Evolutionary conservation across 805 yeast species (phyloP), one percentile per base, ranked within the genome.

Genomic region (Starmerella sirachaensis): DNA sequence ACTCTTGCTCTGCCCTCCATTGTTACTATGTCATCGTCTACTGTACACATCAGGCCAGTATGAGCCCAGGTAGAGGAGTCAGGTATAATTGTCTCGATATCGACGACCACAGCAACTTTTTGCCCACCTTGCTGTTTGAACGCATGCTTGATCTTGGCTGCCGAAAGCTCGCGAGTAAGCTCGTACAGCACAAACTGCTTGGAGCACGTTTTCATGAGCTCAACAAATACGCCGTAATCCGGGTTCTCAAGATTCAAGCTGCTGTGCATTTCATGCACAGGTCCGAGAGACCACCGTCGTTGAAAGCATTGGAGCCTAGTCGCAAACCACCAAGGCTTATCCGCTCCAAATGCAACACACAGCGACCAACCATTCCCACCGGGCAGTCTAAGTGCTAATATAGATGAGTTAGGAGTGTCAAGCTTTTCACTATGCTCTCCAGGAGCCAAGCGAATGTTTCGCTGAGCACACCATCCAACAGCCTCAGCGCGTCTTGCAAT

Each of bases 391-490:
- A 65, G 41, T 5, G 51, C 52, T 12, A 58, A 48, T 10, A 55
- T 43, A 7, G 45, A 22, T 1, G 53, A 38, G 12, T 37, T 47
- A 13, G 48, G 47, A 16, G 52, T 52, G n/a, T n/a, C n/a, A 16
- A 62, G 38, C 31, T 55, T 57, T 25, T 49, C 49, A n/a, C n/a
- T n/a, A 16, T 66, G 52, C 51, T 76, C 85, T 17, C 61, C 63
- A 3, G 65, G 63, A 2, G 65, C 59, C 20, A 80, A 50, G 22
- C 59, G 63, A 32, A 79, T 64, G 28, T 71, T 65, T 28, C 69
- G 72, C 46, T 71, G 71, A n/a, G 64, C 61, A 5, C 72, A 65
- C 91, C 91, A 81, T 20, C 77, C 81, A 0, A 76, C 69, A 0
- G 82, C 77, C 25, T 65, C 62, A 38, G 82, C 66, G 43, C 76